Evolutionary conservation across 2,329 filamentous ascomycete genomes (phyloP), one percentile per base, ranked within the genome.

Genomic region (Parastagonospora avenae): DNA sequence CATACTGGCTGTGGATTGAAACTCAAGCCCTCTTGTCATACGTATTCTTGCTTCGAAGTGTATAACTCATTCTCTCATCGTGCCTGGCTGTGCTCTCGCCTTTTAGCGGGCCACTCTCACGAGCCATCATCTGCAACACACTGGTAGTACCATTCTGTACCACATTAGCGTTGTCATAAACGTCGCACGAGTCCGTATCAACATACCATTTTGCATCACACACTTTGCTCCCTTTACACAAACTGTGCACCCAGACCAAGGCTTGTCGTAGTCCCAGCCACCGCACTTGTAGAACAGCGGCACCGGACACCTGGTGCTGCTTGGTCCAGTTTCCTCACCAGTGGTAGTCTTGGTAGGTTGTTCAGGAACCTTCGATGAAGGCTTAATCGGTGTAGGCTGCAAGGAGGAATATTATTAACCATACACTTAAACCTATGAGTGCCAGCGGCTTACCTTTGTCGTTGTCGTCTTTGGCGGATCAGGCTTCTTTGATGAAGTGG

Each of bases 231-330:
- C 67, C 12, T 50, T 55, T 9, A 59, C 63, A 44, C 67, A 70
- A 19, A 62, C 59, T 6, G 60, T 65, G 43, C 67, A 70, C 7
- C 66, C 67, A 2, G 45, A 57, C 67, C 67, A 70, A 2, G 63
- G 60, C 35, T 55, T 51, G 10, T 59, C 63, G 28, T 61, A 57
- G 28, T 60, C 56, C 30, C 56, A 67, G 4, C 67, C 67, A 45
- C 64, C 66, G 32, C 66, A 70, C 36, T 69, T 58, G 37, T 69
- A 70, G 50, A 68, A 68, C 27, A 67, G 48, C 15, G 67, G 66
- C 4, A 70, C 66, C 19, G 67, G 67, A 44, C 67, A 70, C 37
- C 48, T 55, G 0, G 67, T 68, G 48, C 64, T 68, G 46, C 64
- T 68, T 12, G 67, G 67, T 1, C 67, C 66, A 3, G 43, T 38